Conservation (phyloP, 2,329 filamentous ascomycete species). For the Aspergillus sp. region DNA sequence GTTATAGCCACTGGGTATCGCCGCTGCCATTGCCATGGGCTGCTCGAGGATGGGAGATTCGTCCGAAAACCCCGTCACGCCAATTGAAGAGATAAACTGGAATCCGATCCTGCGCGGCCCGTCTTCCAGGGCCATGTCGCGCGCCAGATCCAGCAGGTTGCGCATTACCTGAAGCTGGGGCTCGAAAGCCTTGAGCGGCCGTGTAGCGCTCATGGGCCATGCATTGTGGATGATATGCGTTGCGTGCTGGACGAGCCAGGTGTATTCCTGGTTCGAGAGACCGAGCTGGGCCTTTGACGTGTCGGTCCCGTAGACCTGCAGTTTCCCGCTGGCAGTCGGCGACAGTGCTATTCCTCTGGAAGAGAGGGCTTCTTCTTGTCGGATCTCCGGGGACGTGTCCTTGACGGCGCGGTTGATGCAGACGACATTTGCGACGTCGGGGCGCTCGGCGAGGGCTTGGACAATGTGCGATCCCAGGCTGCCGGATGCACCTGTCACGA, state of each 20-base stretch:
- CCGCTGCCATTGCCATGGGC: slow-evolving; percentile 38
- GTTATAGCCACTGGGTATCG: slow-evolving; percentile 50
- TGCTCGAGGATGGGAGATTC: slow-evolving; percentile 45
- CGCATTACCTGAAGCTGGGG: slow-evolving; percentile 46
- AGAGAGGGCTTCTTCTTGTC: slow-evolving; percentile 37
- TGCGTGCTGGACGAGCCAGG: slow-evolving; percentile 33
- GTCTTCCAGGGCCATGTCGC: not conserved
- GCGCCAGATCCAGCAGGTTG: slow-evolving; percentile 41
- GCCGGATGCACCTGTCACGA: slow-evolving; percentile 44
- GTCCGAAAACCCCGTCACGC: slow-evolving; percentile 36
- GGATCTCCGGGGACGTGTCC: slow-evolving; percentile 21
- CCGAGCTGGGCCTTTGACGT: slow-evolving; percentile 51
- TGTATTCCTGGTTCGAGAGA: slow-evolving; percentile 42
- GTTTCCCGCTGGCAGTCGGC: slow-evolving; percentile 29
- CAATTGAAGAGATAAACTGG: slow-evolving; percentile 45
- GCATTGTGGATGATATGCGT: slow-evolving; percentile 47
- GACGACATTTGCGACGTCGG: slow-evolving; percentile 34
- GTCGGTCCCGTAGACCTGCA: slow-evolving; percentile 51
- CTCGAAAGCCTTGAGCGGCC: slow-evolving; percentile 19
- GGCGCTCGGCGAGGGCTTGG: slow-evolving; percentile 30
- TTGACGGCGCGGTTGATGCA: slow-evolving; percentile 48
- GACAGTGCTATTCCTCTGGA: slow-evolving; percentile 24
- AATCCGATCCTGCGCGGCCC: slow-evolving; percentile 26
- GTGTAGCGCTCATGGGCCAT: slow-evolving; percentile 27
- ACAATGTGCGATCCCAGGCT: slow-evolving; percentile 43